Base-by-base conservation (phyloP, 2,329 filamentous ascomycete genomes). In the Botrytis fragariae region DNA sequence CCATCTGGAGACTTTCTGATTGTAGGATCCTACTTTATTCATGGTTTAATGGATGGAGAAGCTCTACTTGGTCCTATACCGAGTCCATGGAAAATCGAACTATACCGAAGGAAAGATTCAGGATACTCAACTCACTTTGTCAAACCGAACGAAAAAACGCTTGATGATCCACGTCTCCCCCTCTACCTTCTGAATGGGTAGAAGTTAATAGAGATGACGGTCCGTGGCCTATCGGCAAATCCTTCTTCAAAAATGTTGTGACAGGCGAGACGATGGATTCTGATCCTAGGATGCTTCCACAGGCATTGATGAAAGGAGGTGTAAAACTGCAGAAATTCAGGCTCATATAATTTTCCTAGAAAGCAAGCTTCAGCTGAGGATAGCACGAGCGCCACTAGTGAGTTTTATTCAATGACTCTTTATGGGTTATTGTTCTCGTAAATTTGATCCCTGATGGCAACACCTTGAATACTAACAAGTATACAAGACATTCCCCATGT, bases 181-280 rank as follows among this genome's bases (percentile, higher is more conserved):
- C 12, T 54, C 25, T 54, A 54, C 12, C 25, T 0, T 16, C 1
- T 54, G 25, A 16, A 54, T 54, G 48, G 48, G 5, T 7, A n/a
- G 48, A 54, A 54, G 25, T 54, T 1, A n/a, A n/a, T 54, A 54
- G 48, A 54, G 48, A 54, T 54, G 48, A 54, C 5, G 48, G 48
- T n/a, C 12, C 25, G 6, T n/a, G 48, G 4, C 48, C 25, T 16
- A 54, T 54, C 12, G 12, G 48, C 5, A 54, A n/a, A n/a, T 54
- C 0, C 3, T n/a, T 3, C 6, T 54, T n/a, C 48, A 16, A 16
- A 3, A n/a, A n/a, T n/a, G 1, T n/a, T n/a, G 25, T n/a, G 12
- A 54, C 25, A 3, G 48, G 48, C 5, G 48, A 54, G 48, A n/a
- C 12, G 12, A 54, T n/a, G 25, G 48, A 54, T n/a, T 54, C 25